These are phyloP conservation scores for Eimeria zaria DNA, from an alignment of 169 alveolate species.

Conservation along the genomic window DNA sequence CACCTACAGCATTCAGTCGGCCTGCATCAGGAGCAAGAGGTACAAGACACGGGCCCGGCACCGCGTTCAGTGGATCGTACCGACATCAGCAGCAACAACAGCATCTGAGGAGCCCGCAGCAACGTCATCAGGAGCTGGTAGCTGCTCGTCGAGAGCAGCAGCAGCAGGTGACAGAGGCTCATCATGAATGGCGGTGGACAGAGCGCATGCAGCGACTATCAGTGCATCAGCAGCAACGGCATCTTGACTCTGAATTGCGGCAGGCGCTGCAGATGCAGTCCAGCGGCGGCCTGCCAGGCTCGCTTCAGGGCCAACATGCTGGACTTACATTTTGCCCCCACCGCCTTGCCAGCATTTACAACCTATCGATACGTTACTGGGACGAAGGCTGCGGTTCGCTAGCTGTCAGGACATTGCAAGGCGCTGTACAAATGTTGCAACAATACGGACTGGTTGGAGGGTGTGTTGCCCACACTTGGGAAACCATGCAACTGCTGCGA, in stretches of 20 bases:
- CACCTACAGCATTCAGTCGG: background rate
- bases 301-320: background rate
- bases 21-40: background rate
- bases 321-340: constrained; percentile 28
- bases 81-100: constrained; percentile 8
- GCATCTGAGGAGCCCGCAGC: constrained; percentile 40
- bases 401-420: constrained; percentile 37
- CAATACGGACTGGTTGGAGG: constrained; percentile 42
- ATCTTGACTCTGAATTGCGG: background rate
- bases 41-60: background rate
- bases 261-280: constrained; percentile 15
- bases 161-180: constrained; percentile 50
- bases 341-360: constrained; percentile 67
- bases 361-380: constrained; percentile 64
- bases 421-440: constrained; percentile 32
- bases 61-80: background rate
- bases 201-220: constrained; percentile 45
- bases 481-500: constrained; percentile 23
- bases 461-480: constrained; percentile 63
- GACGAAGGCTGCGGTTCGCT: constrained; percentile 54
- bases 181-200: constrained; percentile 36
- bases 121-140: constrained; percentile 45
- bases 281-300: constrained; percentile 4
- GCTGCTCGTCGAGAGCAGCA: constrained; percentile 54
- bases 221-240: constrained; percentile 16